Evolutionary conservation across 164 flowering plant genomes (phyloP), one percentile per base, ranked within the genome.

Genomic region (Chimonanthus salicifolius): DNA sequence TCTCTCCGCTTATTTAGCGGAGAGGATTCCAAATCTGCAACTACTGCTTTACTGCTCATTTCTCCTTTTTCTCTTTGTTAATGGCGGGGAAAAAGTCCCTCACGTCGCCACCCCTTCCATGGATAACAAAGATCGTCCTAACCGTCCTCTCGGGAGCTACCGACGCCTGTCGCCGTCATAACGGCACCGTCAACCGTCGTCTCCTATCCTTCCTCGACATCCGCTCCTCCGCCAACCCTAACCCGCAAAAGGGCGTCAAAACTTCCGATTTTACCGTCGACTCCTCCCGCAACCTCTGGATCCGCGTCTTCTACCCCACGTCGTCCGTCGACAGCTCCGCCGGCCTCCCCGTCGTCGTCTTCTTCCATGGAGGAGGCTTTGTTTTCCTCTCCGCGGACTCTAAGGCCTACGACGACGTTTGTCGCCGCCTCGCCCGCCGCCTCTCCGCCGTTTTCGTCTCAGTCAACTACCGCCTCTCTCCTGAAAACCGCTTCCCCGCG

Each of bases 391-490:
- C 72, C 13, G 62, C 80, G 2, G 67, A 64, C 15, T 77, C 80
- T 43, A 73, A 68, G 33, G 63, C 54, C 45, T 74, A 45, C 75
- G 84, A 83, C 66, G 62, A 49, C n/a, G n/a, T 74, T 50, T 79
- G 84, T 72, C 75, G 81, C n/a, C 64, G 70, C 3, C 50, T 82
- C 49, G 77, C 82, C 7, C 3, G n/a, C 0, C 33, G 63, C 4
- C 6, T 79, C 64, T 74, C 51, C 5, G 84, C 80, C 9, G 66
- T 79, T 13, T 67, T 81, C 16, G 70, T 84, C 67, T 82, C 85
- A 0, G 87, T 81, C 68, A 78, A 80, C 69, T 85, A 85, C 79
- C 81, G 85, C 13, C 80, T 79, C 15, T 7, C 84, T 8, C 85
- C 84, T 5, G 87, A 84, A 58, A 71, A 81, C 63, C 68, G 75